A percentile compares a stretch with the other conserved stretches of the same genome.
phyloP scores from a whole-genome alignment of 2,329 filamentous ascomycete genomes.

The Metarhizium brunneum region DNA sequence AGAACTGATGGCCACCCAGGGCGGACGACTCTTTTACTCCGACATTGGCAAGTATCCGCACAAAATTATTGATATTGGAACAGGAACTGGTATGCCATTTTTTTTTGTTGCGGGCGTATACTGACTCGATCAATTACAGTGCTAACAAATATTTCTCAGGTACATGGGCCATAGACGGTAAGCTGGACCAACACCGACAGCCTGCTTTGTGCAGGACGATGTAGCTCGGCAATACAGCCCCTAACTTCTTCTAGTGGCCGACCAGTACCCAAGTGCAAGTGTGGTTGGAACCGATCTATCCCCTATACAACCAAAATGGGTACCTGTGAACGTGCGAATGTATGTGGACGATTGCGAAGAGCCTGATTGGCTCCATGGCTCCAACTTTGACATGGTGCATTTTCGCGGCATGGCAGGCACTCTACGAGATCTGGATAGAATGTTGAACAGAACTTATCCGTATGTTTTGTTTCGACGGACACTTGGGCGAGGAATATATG shows the following conservation, averaged over 20 bases:
- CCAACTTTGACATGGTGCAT: conserved; percentile 47
- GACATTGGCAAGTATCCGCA: conserved; percentile 29
- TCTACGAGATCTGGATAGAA: conserved; percentile 39
- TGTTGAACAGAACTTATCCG: conserved; percentile 31
- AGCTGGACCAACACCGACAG: conserved; percentile 5
- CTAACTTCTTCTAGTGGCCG: conserved; percentile 23
- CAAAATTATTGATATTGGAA: conserved; percentile 38
- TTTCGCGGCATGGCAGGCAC: conserved; percentile 39
- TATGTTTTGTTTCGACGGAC: conserved; percentile 7
- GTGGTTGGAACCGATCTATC: conserved; percentile 34
- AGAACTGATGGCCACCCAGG: conserved; percentile 12
- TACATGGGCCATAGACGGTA: conserved; percentile 45
- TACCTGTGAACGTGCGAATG: conserved; percentile 53
- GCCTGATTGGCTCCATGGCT: conserved; percentile 44
- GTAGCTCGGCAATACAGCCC: background rate
- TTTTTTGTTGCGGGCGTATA: background rate
- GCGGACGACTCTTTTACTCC: conserved; percentile 29
- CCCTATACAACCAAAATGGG: conserved; percentile 35
- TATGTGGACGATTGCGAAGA: conserved; percentile 52
- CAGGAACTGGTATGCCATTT: conserved; percentile 32
- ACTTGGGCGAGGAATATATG: background rate
- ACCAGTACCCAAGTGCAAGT: conserved; percentile 29
- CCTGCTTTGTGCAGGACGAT: background rate
- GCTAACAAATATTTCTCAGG: conserved; percentile 15
- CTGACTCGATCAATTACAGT: background rate